Evolutionary conservation across 495 filamentous ascomycete species (phyloP).

Genomic region (Sordaria brevicollis): DNA sequence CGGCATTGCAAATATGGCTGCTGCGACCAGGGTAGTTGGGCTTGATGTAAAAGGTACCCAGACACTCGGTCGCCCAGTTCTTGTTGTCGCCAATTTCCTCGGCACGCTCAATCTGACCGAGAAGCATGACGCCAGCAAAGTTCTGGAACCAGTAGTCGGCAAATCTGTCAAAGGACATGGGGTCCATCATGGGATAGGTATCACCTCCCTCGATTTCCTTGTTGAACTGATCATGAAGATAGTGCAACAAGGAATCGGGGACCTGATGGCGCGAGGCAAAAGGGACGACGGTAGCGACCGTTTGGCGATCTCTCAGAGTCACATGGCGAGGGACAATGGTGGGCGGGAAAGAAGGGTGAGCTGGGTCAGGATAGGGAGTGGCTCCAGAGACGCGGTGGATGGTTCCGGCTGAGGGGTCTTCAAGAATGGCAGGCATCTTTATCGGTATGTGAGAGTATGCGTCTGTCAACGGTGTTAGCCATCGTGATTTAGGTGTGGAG

Average conservation of each 20-base stretch:
- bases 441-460: not conserved
- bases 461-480: not conserved
- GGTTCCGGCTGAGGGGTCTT: slow-evolving; percentile 56
- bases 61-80: slow-evolving; percentile 76
- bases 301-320: slow-evolving; percentile 80
- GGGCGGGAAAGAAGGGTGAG: slow-evolving; percentile 50
- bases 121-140: slow-evolving; percentile 87
- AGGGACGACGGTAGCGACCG: slow-evolving; percentile 81
- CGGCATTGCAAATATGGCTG: slow-evolving; percentile 93
- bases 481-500: not conserved
- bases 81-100: slow-evolving; percentile 53
- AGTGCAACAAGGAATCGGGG: slow-evolving; percentile 62
- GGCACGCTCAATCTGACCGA: slow-evolving; percentile 58
- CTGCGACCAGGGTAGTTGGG: slow-evolving; percentile 95
- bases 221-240: slow-evolving; percentile 79
- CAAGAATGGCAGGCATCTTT: slow-evolving; percentile 78
- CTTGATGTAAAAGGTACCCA: slow-evolving; percentile 94
- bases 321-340: slow-evolving; percentile 73
- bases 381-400: slow-evolving; percentile 54
- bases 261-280: slow-evolving; percentile 67
- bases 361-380: slow-evolving; percentile 52
- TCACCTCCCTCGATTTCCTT: slow-evolving; percentile 93
- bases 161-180: slow-evolving; percentile 66
- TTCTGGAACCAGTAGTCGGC: slow-evolving; percentile 91
- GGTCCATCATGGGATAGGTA: slow-evolving; percentile 87